These are phyloP conservation scores for Coniochaeta prunicola DNA, from an alignment of 2,329 filamentous ascomycete genomes.

Conservation along the genomic window DNA sequence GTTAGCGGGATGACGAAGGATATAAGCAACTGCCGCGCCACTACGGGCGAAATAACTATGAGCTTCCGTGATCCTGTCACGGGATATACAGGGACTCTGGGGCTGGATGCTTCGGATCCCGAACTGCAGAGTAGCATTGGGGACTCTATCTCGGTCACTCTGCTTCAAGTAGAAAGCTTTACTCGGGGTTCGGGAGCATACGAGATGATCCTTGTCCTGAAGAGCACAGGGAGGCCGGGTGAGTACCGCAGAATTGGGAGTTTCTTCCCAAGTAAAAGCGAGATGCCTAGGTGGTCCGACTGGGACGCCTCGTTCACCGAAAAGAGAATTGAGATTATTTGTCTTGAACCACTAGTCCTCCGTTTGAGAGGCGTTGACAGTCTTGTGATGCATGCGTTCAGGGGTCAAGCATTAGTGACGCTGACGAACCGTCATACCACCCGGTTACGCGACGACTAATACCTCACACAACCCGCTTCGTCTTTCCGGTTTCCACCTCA, in stretches of 20 bases:
- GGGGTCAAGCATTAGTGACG: not conserved
- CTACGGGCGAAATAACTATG: not conserved
- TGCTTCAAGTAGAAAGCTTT: not conserved
- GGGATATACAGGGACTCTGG: not conserved
- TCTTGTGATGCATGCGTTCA: not conserved
- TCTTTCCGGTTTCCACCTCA: conserved; percentile 64
- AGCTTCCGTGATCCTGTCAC: not conserved
- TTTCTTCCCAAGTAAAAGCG: not conserved
- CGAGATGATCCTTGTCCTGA: not conserved
- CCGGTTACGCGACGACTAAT: not conserved
- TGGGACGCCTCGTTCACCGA: not conserved
- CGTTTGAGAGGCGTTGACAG: not conserved
- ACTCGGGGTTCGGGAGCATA: not conserved
- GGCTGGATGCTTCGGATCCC: not conserved
- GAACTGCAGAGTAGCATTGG: not conserved
- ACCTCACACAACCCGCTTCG: conserved; percentile 14
- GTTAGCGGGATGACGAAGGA: not conserved
- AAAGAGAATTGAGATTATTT: not conserved
- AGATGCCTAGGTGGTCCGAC: not conserved
- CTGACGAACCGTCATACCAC: not conserved
- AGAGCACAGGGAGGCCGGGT: not conserved
- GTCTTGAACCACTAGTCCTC: not conserved
- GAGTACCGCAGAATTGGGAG: not conserved
- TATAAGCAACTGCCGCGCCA: not conserved
- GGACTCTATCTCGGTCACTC: not conserved